Conservation (phyloP, 2,329 filamentous ascomycete genomes). For the Emmonsia crescens region DNA sequence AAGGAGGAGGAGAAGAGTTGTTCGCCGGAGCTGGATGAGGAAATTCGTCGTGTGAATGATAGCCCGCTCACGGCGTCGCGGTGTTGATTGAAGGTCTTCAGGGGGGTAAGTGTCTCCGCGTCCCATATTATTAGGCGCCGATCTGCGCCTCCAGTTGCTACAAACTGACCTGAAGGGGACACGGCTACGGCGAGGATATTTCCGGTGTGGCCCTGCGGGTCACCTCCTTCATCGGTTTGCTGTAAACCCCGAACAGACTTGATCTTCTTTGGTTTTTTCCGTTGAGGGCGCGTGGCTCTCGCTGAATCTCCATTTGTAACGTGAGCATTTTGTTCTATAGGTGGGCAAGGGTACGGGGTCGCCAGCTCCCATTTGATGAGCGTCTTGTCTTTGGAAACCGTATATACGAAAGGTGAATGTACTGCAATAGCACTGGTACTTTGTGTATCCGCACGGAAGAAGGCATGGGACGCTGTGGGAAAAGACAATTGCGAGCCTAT, state of each 20-base stretch:
- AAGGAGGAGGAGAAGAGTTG: constrained; percentile 85
- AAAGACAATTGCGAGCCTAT: constrained; percentile 66
- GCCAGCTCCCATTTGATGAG: constrained; percentile 85
- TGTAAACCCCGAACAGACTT: constrained; percentile 40
- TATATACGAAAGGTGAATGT: constrained; percentile 73
- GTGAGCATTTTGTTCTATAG: constrained; percentile 43
- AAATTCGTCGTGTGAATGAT: constrained; percentile 70
- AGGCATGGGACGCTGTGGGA: constrained; percentile 52
- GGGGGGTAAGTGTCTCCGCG: constrained; percentile 62
- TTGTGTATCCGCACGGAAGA: constrained; percentile 69
- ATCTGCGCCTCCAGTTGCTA: constrained; percentile 83
- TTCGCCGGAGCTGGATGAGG: constrained; percentile 47
- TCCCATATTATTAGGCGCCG: constrained; percentile 81
- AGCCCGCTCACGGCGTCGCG: constrained; percentile 76
- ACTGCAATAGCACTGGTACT: constrained; percentile 70
- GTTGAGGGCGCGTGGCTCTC: constrained; percentile 42
- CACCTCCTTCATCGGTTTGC: constrained; percentile 28
- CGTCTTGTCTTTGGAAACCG: constrained; percentile 71
- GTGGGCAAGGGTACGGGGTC: constrained; percentile 26
- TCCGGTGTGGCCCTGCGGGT: constrained; percentile 62
- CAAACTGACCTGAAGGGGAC: constrained; percentile 77
- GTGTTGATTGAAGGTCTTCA: constrained; percentile 84
- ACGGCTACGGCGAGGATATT: constrained; percentile 76
- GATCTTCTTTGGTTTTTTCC: constrained; percentile 36
- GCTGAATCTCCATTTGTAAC: constrained; percentile 51